Evolutionary conservation across 164 flowering plant genomes (phyloP), one percentile per base, ranked within the genome.

Genomic region (Stephania cephalantha): DNA sequence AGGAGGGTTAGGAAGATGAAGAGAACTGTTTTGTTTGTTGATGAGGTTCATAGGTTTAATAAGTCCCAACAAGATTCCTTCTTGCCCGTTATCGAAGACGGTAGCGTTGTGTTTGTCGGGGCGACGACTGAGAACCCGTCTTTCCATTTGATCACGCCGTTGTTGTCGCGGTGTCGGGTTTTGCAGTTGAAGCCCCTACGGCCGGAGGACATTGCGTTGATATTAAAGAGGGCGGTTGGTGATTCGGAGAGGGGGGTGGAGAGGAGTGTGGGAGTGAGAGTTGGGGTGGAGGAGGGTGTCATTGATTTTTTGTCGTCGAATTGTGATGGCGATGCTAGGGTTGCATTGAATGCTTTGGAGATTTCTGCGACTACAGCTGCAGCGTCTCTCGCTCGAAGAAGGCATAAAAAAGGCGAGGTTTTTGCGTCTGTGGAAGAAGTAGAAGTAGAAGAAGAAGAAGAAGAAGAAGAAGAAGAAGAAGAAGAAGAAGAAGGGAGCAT

Each of bases 91-190:
- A 90, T 94, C 63, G 98, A 94, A 71, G 96, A 92, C 78, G 97
- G 97, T 4, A 88, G 87, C 61, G 75, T 94, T 71, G 88, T 92
- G 45, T 90, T 94, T 52, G 71, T 94, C 11, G 98, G 97, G 0
- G 98, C 98, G 10, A 94, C 97, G 6, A 94, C 98, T 0, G 98
- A 94, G 83, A 94, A 94, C 80, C 98, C 98, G 0, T 92, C 97
- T 0, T 94, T 94, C 79, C 97, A 92, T 79, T 80, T 94, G 87
- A 83, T 86, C 12, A 90, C 94, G 3, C 97, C 98, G 0, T 77
- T 94, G 83, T 76, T 94, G 78, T 92, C 97, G 7, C 84, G 98
- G 13, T 89, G 92, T 79, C 78, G 91, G 18, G 90, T 94, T 20
- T 83, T 94, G n/a, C 80, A 82, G 0, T 88, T 94, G 6, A 86